phyloP scores from a whole-genome alignment of 257 asterid genomes.

The Buddleja alternifolia region DNA sequence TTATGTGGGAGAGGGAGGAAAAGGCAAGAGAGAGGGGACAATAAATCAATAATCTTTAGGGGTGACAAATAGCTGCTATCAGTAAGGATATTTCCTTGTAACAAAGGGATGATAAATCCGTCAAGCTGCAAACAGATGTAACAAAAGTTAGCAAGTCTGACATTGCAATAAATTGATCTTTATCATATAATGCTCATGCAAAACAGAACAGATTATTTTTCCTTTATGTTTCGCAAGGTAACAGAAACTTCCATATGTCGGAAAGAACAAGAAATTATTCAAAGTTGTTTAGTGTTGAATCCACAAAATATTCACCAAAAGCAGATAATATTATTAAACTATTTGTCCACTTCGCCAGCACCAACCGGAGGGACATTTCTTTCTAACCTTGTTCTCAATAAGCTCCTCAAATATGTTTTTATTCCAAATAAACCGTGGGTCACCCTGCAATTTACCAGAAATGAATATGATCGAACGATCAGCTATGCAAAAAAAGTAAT shows the following conservation, averaged over 20 bases:
- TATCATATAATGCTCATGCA: conserved; percentile 13
- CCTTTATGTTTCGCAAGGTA: not conserved
- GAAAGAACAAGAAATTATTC: conserved; percentile 21
- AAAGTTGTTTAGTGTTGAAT: conserved; percentile 8
- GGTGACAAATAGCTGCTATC: not conserved
- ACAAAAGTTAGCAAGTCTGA: conserved; percentile 21
- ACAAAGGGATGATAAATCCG: conserved; percentile 80
- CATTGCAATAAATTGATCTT: not conserved
- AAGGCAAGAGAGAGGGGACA: not conserved
- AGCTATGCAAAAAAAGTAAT: not conserved
- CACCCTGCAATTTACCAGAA: conserved; percentile 70
- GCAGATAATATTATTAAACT: conserved; percentile 3
- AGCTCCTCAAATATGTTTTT: conserved; percentile 86
- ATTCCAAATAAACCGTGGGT: conserved; percentile 96
- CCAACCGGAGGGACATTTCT: conserved; percentile 23
- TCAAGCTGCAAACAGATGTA: conserved; percentile 76
- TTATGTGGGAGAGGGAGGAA: not conserved
- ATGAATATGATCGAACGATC: conserved; percentile 11
- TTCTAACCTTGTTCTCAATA: conserved; percentile 87
- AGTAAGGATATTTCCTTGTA: conserved; percentile 98
- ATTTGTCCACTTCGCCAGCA: conserved; percentile 9
- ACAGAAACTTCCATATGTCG: conserved; percentile 1
- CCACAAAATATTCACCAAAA: conserved; percentile 5
- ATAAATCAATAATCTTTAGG: too few species aligned
- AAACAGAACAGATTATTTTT: not conserved